Base-by-base conservation (phyloP, 108 stramenopile genomes). In the Conticribra guillardii region DNA sequence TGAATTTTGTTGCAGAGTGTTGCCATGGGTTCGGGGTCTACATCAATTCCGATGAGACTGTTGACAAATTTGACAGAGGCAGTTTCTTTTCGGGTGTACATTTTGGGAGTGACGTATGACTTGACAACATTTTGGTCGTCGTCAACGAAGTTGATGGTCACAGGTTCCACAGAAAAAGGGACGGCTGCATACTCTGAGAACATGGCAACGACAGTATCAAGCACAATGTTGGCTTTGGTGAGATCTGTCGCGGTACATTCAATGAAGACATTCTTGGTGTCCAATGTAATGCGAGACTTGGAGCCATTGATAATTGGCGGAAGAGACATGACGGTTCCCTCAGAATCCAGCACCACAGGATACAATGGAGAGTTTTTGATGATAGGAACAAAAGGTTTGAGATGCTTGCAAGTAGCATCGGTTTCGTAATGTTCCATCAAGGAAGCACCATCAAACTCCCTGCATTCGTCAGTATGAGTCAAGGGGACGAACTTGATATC, bases 201-300 rank as follows among this genome's bases (percentile, higher is more conserved):
- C 98, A 99, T 99, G 67, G 97, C 84, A 15, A 99, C 97, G 50
- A 99, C 84, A 1, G 98, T 99, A 80, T 99, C 97, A 50, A 99
- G 83, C 27, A 99, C 99, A 74, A 98, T 98, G 75, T 99, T 98
- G 29, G 98, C 99, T 88, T 99, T 99, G 76, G 98, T 98, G 48
- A 96, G 53, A 64, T 99, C 99, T 3, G 98, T 99, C 29, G 97
- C 99, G 1, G 99, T 99, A 82, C 98, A 99, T 72, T 99, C 99
- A 45, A 99, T 97, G 73, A 99, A 98, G 32, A 99, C 96, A 74
- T 99, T 95, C 48, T 84, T 96, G 50, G 98, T 99, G 58, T 89
- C 64, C 58, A 96, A 69, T 3, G 89, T 90, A 77, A 99, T 98
- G 59, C 96, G 93, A 71, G 85, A 87, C 54, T 97, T 88, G 52